A percentile compares a stretch with the other conserved stretches of the same genome.
Evolutionary conservation across 495 filamentous ascomycete genomes (phyloP).

Genomic region (Aspergillus haitiensis): DNA sequence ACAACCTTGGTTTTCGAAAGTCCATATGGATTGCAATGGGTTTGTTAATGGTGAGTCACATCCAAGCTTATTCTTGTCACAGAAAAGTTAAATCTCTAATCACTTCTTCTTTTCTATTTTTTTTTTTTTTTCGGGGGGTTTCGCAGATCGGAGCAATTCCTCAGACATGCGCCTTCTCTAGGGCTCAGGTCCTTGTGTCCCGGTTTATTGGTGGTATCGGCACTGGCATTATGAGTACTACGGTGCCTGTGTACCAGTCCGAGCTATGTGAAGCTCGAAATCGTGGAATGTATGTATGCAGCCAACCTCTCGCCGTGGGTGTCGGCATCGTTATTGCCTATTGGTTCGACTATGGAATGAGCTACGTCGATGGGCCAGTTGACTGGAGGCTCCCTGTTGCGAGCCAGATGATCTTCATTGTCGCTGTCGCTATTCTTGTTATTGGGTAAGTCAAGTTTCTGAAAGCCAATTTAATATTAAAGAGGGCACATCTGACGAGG

Average conservation of each 20-base stretch:
- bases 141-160: constrained; percentile 47
- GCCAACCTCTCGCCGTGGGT: constrained; percentile 45
- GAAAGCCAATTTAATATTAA: background rate
- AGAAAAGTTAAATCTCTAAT: constrained; percentile 1
- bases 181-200: constrained; percentile 47
- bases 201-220: constrained; percentile 46
- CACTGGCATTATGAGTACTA: constrained; percentile 20
- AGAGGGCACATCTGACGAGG: background rate
- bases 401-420: constrained; percentile 44
- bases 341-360: constrained; percentile 51
- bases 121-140: background rate
- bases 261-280: constrained; percentile 45
- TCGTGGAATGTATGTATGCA: constrained; percentile 46
- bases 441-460: constrained; percentile 28
- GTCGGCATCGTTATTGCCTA: constrained; percentile 42
- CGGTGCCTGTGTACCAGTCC: constrained; percentile 43
- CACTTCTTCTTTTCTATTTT: background rate
- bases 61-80: background rate
- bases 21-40: constrained; percentile 45
- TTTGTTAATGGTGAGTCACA: constrained; percentile 32
- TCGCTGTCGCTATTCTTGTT: constrained; percentile 37
- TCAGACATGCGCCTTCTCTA: constrained; percentile 43
- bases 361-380: constrained; percentile 36
- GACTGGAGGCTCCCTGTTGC: constrained; percentile 49
- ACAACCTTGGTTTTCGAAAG: constrained; percentile 47